These are phyloP conservation scores for Heliophila coronopifolia DNA, from an alignment of 441 rosid genomes.

Conservation along the genomic window DNA sequence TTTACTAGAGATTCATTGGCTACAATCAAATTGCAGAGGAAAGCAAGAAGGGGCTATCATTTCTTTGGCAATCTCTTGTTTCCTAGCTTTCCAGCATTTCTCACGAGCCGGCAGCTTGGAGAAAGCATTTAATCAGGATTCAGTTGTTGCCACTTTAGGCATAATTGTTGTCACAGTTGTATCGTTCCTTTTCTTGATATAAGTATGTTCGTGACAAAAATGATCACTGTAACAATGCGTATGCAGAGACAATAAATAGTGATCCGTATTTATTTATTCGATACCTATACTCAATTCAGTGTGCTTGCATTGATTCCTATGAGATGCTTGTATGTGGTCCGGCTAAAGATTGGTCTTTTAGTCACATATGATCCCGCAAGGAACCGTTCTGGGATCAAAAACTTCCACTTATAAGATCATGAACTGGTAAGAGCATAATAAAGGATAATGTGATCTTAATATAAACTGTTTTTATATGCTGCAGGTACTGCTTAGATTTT, in stretches of 20 bases:
- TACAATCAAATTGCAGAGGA: constrained; percentile 47
- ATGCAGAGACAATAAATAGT: constrained; percentile 2
- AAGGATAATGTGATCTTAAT: constrained; percentile 1
- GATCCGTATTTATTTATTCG: background rate
- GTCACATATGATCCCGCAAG: background rate
- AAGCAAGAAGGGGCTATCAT: constrained; percentile 61
- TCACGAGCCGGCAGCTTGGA: constrained; percentile 59
- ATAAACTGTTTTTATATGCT: background rate
- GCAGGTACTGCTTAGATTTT: constrained; percentile 6
- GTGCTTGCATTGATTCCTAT: background rate
- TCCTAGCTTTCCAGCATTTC: constrained; percentile 87
- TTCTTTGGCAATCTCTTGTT: constrained; percentile 50
- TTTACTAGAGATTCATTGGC: background rate
- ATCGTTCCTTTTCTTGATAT: constrained; percentile 55
- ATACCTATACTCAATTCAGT: background rate
- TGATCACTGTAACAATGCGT: constrained; percentile 17
- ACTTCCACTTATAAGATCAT: background rate
- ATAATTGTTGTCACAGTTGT: constrained; percentile 42
- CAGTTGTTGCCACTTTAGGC: constrained; percentile 72
- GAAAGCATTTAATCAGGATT: constrained; percentile 70
- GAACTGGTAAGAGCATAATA: background rate
- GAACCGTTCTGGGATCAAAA: constrained; percentile 4
- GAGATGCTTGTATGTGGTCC: constrained; percentile 2
- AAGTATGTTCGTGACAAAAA: constrained; percentile 20
- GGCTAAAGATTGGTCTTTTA: background rate